Evolutionary conservation across 83 land plant species (phyloP).

Genomic region (Thuja plicata): DNA sequence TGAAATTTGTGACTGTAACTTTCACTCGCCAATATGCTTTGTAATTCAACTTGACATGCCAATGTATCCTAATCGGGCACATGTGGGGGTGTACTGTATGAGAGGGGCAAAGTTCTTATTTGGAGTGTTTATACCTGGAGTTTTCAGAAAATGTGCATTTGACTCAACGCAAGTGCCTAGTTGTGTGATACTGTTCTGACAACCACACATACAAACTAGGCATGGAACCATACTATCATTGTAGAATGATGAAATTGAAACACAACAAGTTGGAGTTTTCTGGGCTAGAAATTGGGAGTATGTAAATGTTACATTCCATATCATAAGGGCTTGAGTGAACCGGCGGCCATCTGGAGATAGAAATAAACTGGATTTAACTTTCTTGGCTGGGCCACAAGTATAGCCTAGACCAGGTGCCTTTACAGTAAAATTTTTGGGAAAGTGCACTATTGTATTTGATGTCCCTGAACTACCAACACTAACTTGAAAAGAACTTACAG

Average conservation of each 20-base stretch:
- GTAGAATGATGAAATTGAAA: constrained; percentile 63
- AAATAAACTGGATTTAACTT: constrained; percentile 40
- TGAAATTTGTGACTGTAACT: constrained; percentile 57
- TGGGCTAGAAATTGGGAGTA: constrained; percentile 54
- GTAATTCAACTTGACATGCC: constrained; percentile 68
- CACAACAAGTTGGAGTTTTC: too few species aligned
- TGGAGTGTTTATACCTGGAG: constrained; percentile 13
- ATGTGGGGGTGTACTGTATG: constrained; percentile 55
- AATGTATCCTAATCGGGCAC: constrained; percentile 68
- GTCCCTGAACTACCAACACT: constrained; percentile 61
- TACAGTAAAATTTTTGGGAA: constrained; percentile 61
- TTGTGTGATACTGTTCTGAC: constrained; percentile 32
- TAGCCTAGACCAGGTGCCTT: constrained; percentile 65
- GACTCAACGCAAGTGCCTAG: constrained; percentile 40
- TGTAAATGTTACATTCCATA: constrained; percentile 55
- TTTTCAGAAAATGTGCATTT: constrained; percentile 21
- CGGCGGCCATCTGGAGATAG: constrained; percentile 46
- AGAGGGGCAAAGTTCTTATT: constrained; percentile 34
- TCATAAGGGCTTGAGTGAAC: constrained; percentile 65
- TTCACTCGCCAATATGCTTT: constrained; percentile 67
- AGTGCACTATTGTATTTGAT: constrained; percentile 52
- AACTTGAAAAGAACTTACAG: constrained; percentile 48
- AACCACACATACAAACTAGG: constrained; percentile 54
- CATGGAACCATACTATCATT: constrained; percentile 56
- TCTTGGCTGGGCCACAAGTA: constrained; percentile 59